Evolutionary conservation across 768 basidiomycete genomes (phyloP), one percentile per base, ranked within the genome.

Genomic region (Dentipellis fragilis): DNA sequence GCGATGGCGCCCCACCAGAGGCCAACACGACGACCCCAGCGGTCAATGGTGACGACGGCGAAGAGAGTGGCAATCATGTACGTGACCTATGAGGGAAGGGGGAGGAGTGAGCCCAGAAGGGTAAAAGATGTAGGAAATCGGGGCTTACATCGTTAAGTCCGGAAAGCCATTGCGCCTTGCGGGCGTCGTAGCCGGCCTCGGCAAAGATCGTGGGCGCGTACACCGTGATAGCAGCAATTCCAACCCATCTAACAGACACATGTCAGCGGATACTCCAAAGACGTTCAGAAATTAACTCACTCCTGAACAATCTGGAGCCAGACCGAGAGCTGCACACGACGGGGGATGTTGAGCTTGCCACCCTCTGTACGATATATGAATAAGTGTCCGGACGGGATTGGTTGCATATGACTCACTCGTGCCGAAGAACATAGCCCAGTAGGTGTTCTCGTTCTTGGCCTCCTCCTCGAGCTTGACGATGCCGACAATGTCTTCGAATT

Each of bases 301-400:
- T 74, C 74, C 58, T 75, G 74, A 7, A 75, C 63, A 46, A 75
- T 75, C 57, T 75, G 74, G 36, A 75, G 62, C 74, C 74, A 75
- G 52, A 75, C 64, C 6, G 72, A 72, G 19, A 75, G 59, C 57
- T 75, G 73, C 1, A 75, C 73, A 35, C 73, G 66, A 5, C 74
- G 68, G 10, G 73, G 72, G 39, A 75, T 65, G 59, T 75, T 73
- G 16, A 75, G 59, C 45, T 73, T 63, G n/a, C 67, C 69, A n/a
- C 66, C 68, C 38, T 65, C 68, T 69, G 50, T 5, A 10, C 29
- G 29, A 3, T 6, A 29, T 29, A 29, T 29, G 6, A 29, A 6
- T 6, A 54, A n/a, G 5, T 19, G 40, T 9, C 14, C 40, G 40
- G 47, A 8, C 23, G 49, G 16, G 46, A 10, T 29, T 6, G 48